A percentile compares a stretch with the other conserved stretches of the same genome.
Conservation (phyloP, 2,329 filamentous ascomycete genomes). For the Stenocarpella maydis region DNA sequence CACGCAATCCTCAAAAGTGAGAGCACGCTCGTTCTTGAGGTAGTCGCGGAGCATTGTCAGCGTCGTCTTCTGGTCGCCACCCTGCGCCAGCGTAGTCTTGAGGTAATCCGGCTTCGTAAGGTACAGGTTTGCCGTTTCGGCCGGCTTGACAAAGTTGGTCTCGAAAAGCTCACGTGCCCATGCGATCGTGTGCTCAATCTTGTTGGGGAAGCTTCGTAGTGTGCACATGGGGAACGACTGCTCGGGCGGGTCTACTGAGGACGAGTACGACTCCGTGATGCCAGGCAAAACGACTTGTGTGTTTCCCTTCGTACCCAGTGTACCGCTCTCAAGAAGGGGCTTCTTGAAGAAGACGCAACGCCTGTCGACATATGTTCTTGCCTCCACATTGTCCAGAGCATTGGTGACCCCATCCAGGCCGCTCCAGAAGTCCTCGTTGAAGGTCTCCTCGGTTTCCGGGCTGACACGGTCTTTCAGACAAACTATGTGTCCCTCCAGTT, state of each 20-base stretch:
- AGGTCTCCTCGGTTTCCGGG: slow-evolving; percentile 89
- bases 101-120: slow-evolving; percentile 91
- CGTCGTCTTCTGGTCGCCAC: slow-evolving; percentile 93
- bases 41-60: slow-evolving; percentile 90
- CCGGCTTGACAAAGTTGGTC: slow-evolving; percentile 89
- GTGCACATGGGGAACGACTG: slow-evolving; percentile 99
- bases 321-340: slow-evolving; percentile 94
- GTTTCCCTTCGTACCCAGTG: slow-evolving; percentile 98
- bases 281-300: slow-evolving; percentile 93
- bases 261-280: slow-evolving; percentile 93
- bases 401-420: slow-evolving; percentile 92
- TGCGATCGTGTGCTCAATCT: slow-evolving; percentile 97
- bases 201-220: slow-evolving; percentile 95
- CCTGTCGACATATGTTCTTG: slow-evolving; percentile 93
- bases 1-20: slow-evolving; percentile 95
- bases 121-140: slow-evolving; percentile 94
- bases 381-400: slow-evolving; percentile 96
- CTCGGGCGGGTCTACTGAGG: slow-evolving; percentile 94
- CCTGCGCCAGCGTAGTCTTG: slow-evolving; percentile 85
- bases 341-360: slow-evolving; percentile 99
- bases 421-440: slow-evolving; percentile 93
- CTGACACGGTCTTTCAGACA: slow-evolving; percentile 90
- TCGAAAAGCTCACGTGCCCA: slow-evolving; percentile 98
- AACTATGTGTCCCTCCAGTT: slow-evolving; percentile 84
- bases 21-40: slow-evolving; percentile 88